Conservation (phyloP, 1,139 yeast species). For the Blastobotrys buckinghamii region DNA sequence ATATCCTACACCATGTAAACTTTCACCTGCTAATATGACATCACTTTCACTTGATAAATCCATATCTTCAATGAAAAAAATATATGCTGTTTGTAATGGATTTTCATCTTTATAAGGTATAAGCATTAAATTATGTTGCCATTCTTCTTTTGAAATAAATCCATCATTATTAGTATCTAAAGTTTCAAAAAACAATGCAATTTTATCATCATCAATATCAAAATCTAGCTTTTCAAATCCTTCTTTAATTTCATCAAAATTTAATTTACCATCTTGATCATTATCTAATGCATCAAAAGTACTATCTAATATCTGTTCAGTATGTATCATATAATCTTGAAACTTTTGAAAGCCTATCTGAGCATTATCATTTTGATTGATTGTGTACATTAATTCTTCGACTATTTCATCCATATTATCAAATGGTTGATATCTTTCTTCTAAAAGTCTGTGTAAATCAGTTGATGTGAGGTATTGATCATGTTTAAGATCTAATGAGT, state of each 20-base stretch:
- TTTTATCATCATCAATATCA: constrained; percentile 49
- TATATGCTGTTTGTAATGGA: constrained; percentile 73
- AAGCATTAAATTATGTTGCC: constrained; percentile 72
- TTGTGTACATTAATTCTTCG: constrained; percentile 46
- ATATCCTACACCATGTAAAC: constrained; percentile 79
- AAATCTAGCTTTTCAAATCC: constrained; percentile 54
- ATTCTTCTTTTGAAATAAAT: constrained; percentile 74
- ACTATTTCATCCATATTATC: constrained; percentile 59
- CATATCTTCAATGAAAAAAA: constrained; percentile 71
- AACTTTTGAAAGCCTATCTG: constrained; percentile 56
- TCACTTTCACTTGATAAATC: constrained; percentile 90
- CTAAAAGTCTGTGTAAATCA: constrained; percentile 15
- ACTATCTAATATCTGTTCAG: constrained; percentile 62
- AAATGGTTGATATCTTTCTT: constrained; percentile 39
- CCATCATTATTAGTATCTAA: constrained; percentile 62
- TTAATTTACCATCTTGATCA: constrained; percentile 70
- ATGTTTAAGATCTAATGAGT: constrained; percentile 17
- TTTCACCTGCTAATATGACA: constrained; percentile 73
- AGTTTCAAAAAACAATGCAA: constrained; percentile 54
- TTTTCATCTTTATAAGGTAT: constrained; percentile 69
- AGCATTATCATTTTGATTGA: constrained; percentile 45
- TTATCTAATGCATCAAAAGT: constrained; percentile 69
- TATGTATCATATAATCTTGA: constrained; percentile 50
- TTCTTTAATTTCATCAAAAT: constrained; percentile 55
- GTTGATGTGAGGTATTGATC: constrained; percentile 16